phyloP scores from a whole-genome alignment of 2,329 filamentous ascomycete species.

The Ilyonectria sp. region DNA sequence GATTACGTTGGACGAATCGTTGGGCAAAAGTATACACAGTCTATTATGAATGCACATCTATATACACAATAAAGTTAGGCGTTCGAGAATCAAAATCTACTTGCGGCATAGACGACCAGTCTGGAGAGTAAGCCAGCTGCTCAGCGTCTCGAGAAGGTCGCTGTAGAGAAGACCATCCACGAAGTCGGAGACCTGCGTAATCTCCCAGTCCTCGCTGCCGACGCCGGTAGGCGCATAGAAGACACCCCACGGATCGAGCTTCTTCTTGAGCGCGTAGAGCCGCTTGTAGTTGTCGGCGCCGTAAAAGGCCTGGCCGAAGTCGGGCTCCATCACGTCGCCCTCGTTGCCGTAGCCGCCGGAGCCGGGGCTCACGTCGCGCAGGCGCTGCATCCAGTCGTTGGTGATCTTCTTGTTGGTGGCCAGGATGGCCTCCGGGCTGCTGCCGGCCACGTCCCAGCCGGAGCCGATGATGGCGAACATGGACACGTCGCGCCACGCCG shows the following conservation, averaged over 20 bases:
- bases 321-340: slow-evolving; percentile 51
- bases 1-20: background rate
- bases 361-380: slow-evolving; percentile 36
- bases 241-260: slow-evolving; percentile 49
- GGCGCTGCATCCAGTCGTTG: slow-evolving; percentile 35
- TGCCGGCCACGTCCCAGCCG: slow-evolving; percentile 34
- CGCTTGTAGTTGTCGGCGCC: slow-evolving; percentile 47
- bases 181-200: slow-evolving; percentile 20
- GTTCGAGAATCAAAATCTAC: background rate
- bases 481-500: slow-evolving; percentile 61
- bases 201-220: slow-evolving; percentile 37
- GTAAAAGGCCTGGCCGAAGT: slow-evolving; percentile 51
- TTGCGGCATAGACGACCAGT: slow-evolving; percentile 34
- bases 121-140: slow-evolving; percentile 36
- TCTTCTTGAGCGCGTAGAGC: slow-evolving; percentile 50
- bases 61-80: slow-evolving; percentile 5
- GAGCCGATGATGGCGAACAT: slow-evolving; percentile 53
- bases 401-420: slow-evolving; percentile 48
- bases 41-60: background rate
- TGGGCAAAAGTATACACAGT: background rate
- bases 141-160: slow-evolving; percentile 32
- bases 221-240: slow-evolving; percentile 43
- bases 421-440: slow-evolving; percentile 21
- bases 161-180: slow-evolving; percentile 26
- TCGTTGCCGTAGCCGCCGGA: slow-evolving; percentile 51